Evolutionary conservation across 1,284 basidiomycete species (phyloP), one percentile per base, ranked within the genome.

Genomic region (Crucibulum cyathiforme): DNA sequence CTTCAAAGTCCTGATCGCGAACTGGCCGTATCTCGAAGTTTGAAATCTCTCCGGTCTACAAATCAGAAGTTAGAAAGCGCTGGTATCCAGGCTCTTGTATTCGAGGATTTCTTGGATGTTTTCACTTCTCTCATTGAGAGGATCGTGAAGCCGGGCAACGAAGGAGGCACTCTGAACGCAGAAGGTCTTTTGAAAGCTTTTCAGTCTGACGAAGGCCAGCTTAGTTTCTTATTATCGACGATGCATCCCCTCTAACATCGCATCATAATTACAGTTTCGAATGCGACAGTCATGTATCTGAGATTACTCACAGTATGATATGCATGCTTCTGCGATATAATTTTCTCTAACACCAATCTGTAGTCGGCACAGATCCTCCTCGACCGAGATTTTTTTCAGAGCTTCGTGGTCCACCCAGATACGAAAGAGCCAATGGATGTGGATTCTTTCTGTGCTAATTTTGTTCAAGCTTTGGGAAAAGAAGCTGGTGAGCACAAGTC

Each of bases 391-490:
- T 75, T 81, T 56, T 95, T 89, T 71, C 81, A 82, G 9, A 85
- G 85, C 3, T 95, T 95, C 79, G 82, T 96, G 7, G 85, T 92
- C 64, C 85, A 94, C 60, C 91, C 90, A 0, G 87, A 91, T 46
- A 85, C 86, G 0, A 86, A 85, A 39, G 83, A 87, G 51, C 81
- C 74, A 3, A 82, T 93, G 68, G 77, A 80, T 2, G 78, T 88
- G 6, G 80, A 83, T 7, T 82, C 85, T 9, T 96, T 95, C 74
- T 95, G 93, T 71, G 83, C 87, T 65, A 80, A 82, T 50, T 87
- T 90, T 63, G 94, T 96, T 36, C 93, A 96, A 64, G 87, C 92
- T 1, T 82, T 88, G 51, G 90, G 92, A 13, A 90, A 89, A 70
- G 94, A 96, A 80, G 94, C 94, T 56, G 91, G 90, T 87, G 59